Conservation (phyloP, 768 basidiomycete genomes). For the Amylocystis lapponica region DNA sequence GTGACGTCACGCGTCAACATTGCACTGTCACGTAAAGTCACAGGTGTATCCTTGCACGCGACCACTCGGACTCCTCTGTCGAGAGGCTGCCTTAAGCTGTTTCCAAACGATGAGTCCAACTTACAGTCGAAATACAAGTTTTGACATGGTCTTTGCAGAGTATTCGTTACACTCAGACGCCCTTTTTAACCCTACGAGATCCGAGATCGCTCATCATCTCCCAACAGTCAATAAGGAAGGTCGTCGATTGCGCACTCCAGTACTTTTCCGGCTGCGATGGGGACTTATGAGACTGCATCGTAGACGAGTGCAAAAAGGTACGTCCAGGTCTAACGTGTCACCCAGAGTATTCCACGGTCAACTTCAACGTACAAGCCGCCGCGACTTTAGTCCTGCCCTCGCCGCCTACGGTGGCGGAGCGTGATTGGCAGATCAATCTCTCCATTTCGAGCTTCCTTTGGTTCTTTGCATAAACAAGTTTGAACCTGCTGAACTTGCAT, state of each 20-base stretch:
- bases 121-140: background rate
- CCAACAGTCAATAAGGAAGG: slow-evolving; percentile 84
- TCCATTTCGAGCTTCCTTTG: too few relatives aligned
- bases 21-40: background rate
- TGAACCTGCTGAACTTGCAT: background rate
- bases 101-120: too few relatives aligned
- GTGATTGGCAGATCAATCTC: background rate
- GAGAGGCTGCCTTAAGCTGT: background rate
- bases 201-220: slow-evolving; percentile 44
- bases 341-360: too few relatives aligned
- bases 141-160: too few relatives aligned
- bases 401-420: background rate
- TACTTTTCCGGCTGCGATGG: slow-evolving; percentile 82
- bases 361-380: too few relatives aligned
- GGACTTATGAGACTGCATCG: slow-evolving; percentile 89
- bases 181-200: background rate
- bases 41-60: background rate
- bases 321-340: slow-evolving; percentile 1
- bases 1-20: background rate
- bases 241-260: slow-evolving; percentile 80
- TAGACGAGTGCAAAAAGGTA: slow-evolving; percentile 89
- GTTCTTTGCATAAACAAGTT: too few relatives aligned
- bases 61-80: background rate
- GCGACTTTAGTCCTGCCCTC: background rate
- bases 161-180: too few relatives aligned